Conservation (phyloP, 2,329 filamentous ascomycete genomes). For the Penicillium sp. region DNA sequence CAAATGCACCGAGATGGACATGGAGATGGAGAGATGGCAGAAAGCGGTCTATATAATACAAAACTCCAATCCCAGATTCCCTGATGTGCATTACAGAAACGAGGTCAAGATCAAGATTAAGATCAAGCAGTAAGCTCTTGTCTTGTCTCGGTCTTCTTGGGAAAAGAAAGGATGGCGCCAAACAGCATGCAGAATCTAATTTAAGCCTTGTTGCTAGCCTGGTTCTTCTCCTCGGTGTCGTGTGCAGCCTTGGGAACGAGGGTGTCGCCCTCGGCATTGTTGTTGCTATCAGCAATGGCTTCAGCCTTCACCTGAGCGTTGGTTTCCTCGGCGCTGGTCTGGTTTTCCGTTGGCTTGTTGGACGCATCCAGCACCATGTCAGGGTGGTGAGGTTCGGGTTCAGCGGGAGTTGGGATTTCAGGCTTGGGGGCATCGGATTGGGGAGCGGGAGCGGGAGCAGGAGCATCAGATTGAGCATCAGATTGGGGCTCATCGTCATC, state of each 20-base stretch:
- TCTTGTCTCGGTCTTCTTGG: too few species aligned
- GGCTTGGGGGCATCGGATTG: conserved; percentile 33
- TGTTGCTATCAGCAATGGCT: conserved; percentile 21
- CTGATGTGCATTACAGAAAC: conserved; percentile 11
- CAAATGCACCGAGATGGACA: conserved; percentile 11
- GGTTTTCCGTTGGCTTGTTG: conserved; percentile 28
- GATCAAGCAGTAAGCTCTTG: conserved; percentile 3
- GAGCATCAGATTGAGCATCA: conserved; percentile 23
- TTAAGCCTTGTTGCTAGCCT: conserved; percentile 17
- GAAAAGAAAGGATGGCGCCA: conserved; percentile 7
- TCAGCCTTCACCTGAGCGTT: conserved; percentile 24
- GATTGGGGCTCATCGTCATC: conserved; percentile 58
- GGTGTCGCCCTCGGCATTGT: conserved; percentile 41
- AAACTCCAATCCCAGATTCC: conserved; percentile 16
- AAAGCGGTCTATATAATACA: conserved; percentile 27
- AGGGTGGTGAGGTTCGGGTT: conserved; percentile 19
- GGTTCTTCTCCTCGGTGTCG: conserved; percentile 37
- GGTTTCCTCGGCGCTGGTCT: conserved; percentile 23
- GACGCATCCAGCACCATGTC: conserved; percentile 27
- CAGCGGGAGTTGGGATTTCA: conserved; percentile 26
- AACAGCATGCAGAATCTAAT: conserved; percentile 18
- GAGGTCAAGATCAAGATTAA: too few species aligned
- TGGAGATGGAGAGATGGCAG: conserved; percentile 16
- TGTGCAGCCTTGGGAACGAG: conserved; percentile 51
- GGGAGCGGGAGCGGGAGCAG: conserved; percentile 18